Base-by-base conservation (phyloP, 2,329 filamentous ascomycete species). In the Aulographum hederae region DNA sequence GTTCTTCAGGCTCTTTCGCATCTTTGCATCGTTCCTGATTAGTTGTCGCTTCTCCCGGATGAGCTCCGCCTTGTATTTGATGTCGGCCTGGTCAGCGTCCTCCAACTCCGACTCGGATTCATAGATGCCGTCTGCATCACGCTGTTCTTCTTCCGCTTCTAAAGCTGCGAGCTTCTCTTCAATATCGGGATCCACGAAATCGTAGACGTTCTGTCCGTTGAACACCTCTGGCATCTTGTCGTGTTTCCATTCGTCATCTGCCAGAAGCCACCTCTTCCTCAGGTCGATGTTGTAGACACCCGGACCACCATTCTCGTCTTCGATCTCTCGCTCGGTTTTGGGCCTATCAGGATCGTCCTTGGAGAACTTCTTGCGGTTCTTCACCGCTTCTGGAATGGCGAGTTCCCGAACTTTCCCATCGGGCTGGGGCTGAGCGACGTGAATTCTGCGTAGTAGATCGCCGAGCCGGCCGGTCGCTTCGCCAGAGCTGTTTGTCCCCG, bases 1-100 rank as follows among this genome's bases (percentile, higher is more conserved):
- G 65, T 98, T 98, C 76, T 98, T 95, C 53, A 98, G 73, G 21
- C 77, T 78, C 66, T 93, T 95, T 60, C 82, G 80, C 76, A 92
- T 84, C 60, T 80, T 79, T 39, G 82, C 79, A 47, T 92, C 89
- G 58, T 95, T 95, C 51, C 80, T 74, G 58, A 95, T 89, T 39
- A 94, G 65, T 39, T 76, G 69, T 44, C 82, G 76, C 72, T 95
- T 94, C 65, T 94, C 85, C 39, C 86, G 78, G 56, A 98, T 98
- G 38, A 92, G 63, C 40, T 93, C 80, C 31, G 89, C 91, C 65
- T 95, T 94, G 63, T 79, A 75, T 45, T 81, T 65, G 43, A 86
- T 72, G 39, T 94, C 82, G 27, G 78, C 79, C 45, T 91, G 81
- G 39, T 92, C 84, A 14, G 75, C 81, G 49, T 93, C 85, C 34